Conservation (phyloP, 2,329 filamentous ascomycete species). For the Aspergillus eucalypticola region DNA sequence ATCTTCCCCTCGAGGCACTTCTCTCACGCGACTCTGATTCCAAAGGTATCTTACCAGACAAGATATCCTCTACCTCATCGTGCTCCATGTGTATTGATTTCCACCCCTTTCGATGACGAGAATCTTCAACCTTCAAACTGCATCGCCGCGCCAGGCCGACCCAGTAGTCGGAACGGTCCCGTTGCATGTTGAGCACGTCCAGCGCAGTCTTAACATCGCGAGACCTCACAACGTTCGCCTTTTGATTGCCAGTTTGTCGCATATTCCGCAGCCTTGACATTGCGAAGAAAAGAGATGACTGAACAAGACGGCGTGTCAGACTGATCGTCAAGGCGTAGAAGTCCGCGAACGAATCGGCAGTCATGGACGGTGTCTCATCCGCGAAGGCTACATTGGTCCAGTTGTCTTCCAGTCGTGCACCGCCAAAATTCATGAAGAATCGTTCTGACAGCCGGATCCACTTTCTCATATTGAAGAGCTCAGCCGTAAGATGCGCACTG, state of each 20-base stretch:
- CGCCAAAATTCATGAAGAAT: conserved; percentile 72
- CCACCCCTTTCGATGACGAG: conserved; percentile 33
- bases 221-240: conserved; percentile 39
- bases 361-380: conserved; percentile 65
- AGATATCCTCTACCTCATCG: conserved; percentile 45
- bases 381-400: conserved; percentile 63
- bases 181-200: conserved; percentile 54
- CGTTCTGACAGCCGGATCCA: conserved; percentile 66
- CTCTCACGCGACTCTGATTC: conserved; percentile 13
- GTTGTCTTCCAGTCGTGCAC: conserved; percentile 60
- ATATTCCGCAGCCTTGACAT: conserved; percentile 64
- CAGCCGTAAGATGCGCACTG: conserved; percentile 50
- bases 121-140: conserved; percentile 52
- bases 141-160: conserved; percentile 53
- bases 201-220: conserved; percentile 58
- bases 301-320: conserved; percentile 69
- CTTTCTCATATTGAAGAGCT: conserved; percentile 58
- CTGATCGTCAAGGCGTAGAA: conserved; percentile 69
- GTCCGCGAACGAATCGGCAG: conserved; percentile 73
- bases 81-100: conserved; percentile 36
- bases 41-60: conserved; percentile 25
- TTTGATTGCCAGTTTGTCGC: conserved; percentile 32
- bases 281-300: conserved; percentile 69
- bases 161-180: conserved; percentile 54
- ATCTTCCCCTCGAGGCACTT: conserved; percentile 7